Evolutionary conservation across 805 yeast genomes (phyloP).

Genomic region (Suhomyces canberraensis): DNA sequence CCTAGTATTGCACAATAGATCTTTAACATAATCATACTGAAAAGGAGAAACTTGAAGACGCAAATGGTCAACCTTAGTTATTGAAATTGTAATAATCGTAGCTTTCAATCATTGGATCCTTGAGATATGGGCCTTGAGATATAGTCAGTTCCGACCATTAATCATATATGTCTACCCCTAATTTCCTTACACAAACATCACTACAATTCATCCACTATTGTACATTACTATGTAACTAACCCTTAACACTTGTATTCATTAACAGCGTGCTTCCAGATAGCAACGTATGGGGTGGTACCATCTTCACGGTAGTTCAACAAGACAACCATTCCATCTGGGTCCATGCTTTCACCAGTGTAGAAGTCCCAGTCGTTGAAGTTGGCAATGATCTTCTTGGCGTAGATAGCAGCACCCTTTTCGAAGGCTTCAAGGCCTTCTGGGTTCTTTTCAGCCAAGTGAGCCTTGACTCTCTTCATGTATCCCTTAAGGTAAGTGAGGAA

Average conservation of each 20-base stretch:
- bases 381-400: slow-evolving; percentile 93
- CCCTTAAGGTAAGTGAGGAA: slow-evolving; percentile 96
- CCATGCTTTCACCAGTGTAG: slow-evolving; percentile 99
- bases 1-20: no score
- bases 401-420: slow-evolving; percentile 96
- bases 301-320: slow-evolving; percentile 99
- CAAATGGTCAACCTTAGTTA: no score
- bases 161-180: no score
- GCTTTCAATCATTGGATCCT: no score
- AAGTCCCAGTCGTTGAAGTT: slow-evolving; percentile 99
- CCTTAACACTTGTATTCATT: slow-evolving; percentile 59
- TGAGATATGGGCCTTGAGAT: no score
- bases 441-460: slow-evolving; percentile 78
- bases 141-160: no score
- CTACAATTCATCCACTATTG: no score
- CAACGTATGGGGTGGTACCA: slow-evolving; percentile 96
- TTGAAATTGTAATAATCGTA: no score
- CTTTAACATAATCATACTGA: no score
- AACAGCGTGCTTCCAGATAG: slow-evolving; percentile 99
- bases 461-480: slow-evolving; percentile 97
- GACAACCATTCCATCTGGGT: slow-evolving; percentile 98
- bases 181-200: no score
- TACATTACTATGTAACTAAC: no score
- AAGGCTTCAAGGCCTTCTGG: slow-evolving; percentile 86
- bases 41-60: no score